Evolutionary conservation across 352 stramenopile species (phyloP), one percentile per base, ranked within the genome.

Genomic region (Ophiocytium majus): DNA sequence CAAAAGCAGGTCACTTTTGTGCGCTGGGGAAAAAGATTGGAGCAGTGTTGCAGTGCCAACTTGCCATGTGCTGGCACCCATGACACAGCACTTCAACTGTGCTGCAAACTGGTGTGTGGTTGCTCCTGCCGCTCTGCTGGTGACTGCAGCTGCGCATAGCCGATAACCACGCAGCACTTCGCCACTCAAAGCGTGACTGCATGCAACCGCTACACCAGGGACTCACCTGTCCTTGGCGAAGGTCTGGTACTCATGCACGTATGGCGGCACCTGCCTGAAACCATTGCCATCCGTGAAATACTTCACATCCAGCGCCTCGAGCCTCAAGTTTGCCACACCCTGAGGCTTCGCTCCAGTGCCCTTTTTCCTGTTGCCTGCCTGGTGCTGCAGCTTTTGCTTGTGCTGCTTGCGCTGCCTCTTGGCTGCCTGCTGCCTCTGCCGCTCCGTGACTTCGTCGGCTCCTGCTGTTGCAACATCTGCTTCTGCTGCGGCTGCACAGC

Each of bases 211-310:
- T 57, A 57, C 43, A 57, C 43, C 5, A 14, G 43, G 43, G 5
- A 14, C 43, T 57, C 43, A 57, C 43, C 66, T 35, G 32, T 78
- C 66, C 66, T 78, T 78, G 32, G 32, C 66, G 14, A 78, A 78
- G 14, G 35, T 78, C 35, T 78, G 66, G 35, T 17, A 78, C 35
- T 78, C 66, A 14, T 78, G 66, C 66, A 78, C 66, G 17, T 78
- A 78, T 5, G 66, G 66, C 14, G 66, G 66, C 32, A 78, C 66
- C 35, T 78, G 66, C 17, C 66, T 5, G 14, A 43, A 78, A 17
- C 66, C 66, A 43, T 78, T 78, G 14, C 14, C 66, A 78, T 78
- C 66, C 5, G 35, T 43, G 35, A 17, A 78, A 14, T 78, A 78
- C 66, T 78, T 35, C 35, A 78, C 35, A 78, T 5, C 66, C 10